Evolutionary conservation across 768 basidiomycete species (phyloP).

Genomic region (Porphyrellus cyaneotinctus): DNA sequence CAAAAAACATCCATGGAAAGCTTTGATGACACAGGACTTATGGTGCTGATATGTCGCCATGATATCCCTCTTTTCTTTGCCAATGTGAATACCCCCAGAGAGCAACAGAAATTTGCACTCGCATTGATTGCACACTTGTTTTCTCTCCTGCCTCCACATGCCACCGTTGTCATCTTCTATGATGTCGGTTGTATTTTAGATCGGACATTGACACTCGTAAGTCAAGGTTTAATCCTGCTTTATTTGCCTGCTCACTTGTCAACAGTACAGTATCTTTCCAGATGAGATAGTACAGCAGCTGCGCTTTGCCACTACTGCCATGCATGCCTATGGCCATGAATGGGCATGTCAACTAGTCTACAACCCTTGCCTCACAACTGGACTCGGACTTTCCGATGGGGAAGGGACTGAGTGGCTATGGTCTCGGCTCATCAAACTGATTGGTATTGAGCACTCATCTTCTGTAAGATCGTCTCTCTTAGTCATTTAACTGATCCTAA

Average conservation of each 20-base stretch:
- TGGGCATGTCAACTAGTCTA: background rate
- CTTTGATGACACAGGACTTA: conserved; percentile 36
- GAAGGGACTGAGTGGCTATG: conserved; percentile 14
- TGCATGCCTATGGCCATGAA: background rate
- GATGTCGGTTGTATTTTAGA: background rate
- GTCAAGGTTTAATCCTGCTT: background rate
- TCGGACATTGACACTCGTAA: background rate
- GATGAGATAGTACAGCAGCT: background rate
- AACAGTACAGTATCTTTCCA: background rate
- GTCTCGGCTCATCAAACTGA: conserved; percentile 34
- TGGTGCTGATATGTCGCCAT: conserved; percentile 28
- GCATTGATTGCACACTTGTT: background rate
- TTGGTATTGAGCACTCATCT: conserved; percentile 30
- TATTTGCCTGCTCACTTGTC: background rate
- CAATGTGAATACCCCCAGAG: conserved; percentile 15
- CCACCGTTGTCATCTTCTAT: background rate
- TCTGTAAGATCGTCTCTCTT: conserved; percentile 24
- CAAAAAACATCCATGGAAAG: conserved; percentile 13
- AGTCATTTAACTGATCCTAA: background rate
- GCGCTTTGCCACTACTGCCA: background rate
- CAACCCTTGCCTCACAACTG: background rate
- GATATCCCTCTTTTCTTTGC: conserved; percentile 37
- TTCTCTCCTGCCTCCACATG: background rate
- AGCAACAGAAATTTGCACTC: background rate
- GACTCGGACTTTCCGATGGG: background rate